phyloP scores from a whole-genome alignment of 139 green algal genomes.

The Limnomonas spitsbergensis region DNA sequence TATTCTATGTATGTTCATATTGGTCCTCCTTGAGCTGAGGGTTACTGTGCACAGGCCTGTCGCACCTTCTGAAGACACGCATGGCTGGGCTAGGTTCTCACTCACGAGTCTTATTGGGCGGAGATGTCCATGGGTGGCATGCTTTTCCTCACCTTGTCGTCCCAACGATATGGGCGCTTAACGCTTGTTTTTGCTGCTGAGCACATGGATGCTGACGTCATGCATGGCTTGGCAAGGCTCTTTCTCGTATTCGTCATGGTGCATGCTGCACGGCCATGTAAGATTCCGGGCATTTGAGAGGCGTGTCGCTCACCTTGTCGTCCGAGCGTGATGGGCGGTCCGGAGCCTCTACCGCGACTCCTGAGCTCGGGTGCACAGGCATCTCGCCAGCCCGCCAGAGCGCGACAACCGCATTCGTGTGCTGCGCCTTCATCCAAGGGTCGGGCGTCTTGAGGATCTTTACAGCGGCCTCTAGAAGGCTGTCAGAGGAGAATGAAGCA shows the following conservation, averaged over 20 bases:
- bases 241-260: too few species aligned
- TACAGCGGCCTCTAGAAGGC: conserved; percentile 2
- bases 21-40: too few species aligned
- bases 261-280: too few species aligned
- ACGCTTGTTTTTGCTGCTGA: background rate
- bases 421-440: background rate
- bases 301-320: conserved; percentile 1
- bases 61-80: too few species aligned
- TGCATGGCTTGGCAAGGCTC: background rate
- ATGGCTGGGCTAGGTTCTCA: too few species aligned
- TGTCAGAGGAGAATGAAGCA: background rate
- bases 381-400: background rate
- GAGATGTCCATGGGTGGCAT: too few species aligned
- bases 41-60: too few species aligned
- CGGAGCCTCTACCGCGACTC: background rate
- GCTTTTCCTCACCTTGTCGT: too few species aligned
- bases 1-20: too few species aligned
- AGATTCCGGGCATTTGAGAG: background rate
- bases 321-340: background rate
- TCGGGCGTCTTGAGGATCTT: background rate
- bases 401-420: background rate
- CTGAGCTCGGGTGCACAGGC: background rate
- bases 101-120: too few species aligned
- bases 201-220: background rate
- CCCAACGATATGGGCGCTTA: too few species aligned